Conservation (phyloP, 805 yeast genomes). For the Myxozyma melibiosi region DNA sequence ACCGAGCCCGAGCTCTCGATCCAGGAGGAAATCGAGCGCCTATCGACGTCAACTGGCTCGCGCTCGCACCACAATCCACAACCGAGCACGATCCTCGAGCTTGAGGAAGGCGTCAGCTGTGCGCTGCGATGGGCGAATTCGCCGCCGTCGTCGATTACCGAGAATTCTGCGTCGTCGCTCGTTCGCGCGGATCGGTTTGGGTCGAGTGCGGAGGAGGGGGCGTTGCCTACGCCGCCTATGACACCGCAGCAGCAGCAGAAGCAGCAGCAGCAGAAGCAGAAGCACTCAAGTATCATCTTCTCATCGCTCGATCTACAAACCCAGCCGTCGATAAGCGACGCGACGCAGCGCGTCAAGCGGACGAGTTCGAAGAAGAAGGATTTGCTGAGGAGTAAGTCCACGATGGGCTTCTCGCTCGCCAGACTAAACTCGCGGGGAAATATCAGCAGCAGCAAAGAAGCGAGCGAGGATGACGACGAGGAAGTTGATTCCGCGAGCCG, state of each 20-base stretch:
- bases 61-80: not conserved
- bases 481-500: not conserved
- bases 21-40: not conserved
- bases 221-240: not conserved
- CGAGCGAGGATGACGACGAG: no score
- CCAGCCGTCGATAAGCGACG: no score
- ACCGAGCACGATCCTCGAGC: not conserved
- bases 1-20: not conserved
- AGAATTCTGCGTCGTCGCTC: not conserved
- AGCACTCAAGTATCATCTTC: no score
- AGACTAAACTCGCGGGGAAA: not conserved
- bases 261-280: no score
- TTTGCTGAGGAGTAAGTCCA: no score
- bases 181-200: not conserved
- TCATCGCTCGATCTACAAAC: no score
- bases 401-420: no score
- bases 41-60: not conserved
- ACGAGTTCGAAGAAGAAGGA: no score
- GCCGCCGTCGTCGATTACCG: not conserved
- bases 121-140: conserved; percentile 17
- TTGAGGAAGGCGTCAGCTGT: conserved; percentile 9
- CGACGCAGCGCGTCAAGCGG: no score
- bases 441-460: not conserved
- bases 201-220: not conserved
- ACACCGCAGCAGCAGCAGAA: not conserved